Evolutionary conservation across 1,284 basidiomycete genomes (phyloP).

Genomic region (Hypsizygus ulmarius): DNA sequence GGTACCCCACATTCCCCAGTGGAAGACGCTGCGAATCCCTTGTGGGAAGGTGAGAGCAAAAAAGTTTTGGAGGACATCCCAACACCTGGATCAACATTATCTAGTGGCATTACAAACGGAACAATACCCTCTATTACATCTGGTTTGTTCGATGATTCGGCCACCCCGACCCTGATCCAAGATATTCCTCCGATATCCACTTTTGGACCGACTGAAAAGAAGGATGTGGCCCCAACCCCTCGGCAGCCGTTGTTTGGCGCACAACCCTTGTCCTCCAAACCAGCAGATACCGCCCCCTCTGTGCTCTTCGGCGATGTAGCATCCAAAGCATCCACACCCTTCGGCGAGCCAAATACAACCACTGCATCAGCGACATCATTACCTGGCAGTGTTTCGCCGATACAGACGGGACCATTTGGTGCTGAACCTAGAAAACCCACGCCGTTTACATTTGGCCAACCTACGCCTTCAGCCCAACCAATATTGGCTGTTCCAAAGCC

Average conservation of each 20-base stretch:
- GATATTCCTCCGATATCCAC: neutral
- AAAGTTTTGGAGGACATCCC: constrained; percentile 13
- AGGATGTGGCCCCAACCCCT: neutral
- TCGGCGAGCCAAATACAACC: neutral
- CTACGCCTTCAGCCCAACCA: constrained; percentile 8
- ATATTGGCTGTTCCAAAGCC: constrained; percentile 19
- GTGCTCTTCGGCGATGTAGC: constrained; percentile 2
- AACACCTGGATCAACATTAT: neutral
- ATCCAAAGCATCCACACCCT: constrained; percentile 6
- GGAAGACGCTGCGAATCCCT: constrained; percentile 35
- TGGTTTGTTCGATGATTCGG: neutral
- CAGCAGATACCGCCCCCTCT: constrained; percentile 6
- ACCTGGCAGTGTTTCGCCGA: constrained; percentile 11
- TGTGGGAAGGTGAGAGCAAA: constrained; percentile 36
- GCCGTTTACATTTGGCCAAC: constrained; percentile 20
- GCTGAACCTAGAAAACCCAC: constrained; percentile 10
- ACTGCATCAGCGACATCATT: constrained; percentile 2
- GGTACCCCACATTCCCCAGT: constrained; percentile 19
- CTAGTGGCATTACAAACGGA: neutral
- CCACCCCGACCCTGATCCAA: neutral
- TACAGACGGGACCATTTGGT: constrained; percentile 1
- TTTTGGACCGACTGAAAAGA: constrained; percentile 1
- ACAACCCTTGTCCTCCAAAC: constrained; percentile 7
- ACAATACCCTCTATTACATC: neutral
- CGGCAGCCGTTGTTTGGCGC: constrained; percentile 5